These are phyloP conservation scores for Astrocystis sublimbata DNA, from an alignment of 495 filamentous ascomycete genomes.

Conservation along the genomic window DNA sequence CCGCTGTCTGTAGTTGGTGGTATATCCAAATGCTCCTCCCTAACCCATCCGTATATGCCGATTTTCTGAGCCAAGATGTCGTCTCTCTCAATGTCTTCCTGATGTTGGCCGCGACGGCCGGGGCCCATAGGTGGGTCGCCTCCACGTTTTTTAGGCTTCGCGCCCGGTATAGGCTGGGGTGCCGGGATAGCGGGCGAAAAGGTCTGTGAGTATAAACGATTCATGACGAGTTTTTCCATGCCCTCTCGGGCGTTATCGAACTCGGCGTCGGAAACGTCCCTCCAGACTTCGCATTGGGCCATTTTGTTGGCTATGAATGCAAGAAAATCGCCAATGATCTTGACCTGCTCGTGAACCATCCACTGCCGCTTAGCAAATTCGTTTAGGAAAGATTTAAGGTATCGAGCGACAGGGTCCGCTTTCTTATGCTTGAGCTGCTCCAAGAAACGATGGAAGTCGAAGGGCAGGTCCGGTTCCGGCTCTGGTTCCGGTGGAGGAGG, in stretches of 20 bases:
- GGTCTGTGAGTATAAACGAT: slow-evolving; percentile 91
- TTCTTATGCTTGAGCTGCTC: slow-evolving; percentile 94
- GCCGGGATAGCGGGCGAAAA: slow-evolving; percentile 92
- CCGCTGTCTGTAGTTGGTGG: slow-evolving; percentile 80
- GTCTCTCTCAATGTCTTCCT: slow-evolving; percentile 97
- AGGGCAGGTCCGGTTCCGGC: slow-evolving; percentile 84
- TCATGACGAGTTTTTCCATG: slow-evolving; percentile 99
- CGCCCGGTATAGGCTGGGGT: slow-evolving; percentile 69
- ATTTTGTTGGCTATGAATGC: slow-evolving; percentile 99
- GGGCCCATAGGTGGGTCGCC: slow-evolving; percentile 72
- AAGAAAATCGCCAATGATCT: slow-evolving; percentile 95
- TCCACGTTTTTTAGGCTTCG: slow-evolving; percentile 67
- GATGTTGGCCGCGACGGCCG: slow-evolving; percentile 88
- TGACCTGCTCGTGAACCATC: slow-evolving; percentile 99
- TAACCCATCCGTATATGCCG: slow-evolving; percentile 92
- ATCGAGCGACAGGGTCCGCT: slow-evolving; percentile 93
- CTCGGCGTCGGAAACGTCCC: slow-evolving; percentile 90
- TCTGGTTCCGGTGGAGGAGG: slow-evolving; percentile 82
- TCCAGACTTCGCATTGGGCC: slow-evolving; percentile 97
- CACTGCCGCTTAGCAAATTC: slow-evolving; percentile 98
- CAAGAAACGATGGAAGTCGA: slow-evolving; percentile 97
- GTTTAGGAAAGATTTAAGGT: slow-evolving; percentile 86
- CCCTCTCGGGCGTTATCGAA: slow-evolving; percentile 98
- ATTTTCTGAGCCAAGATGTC: slow-evolving; percentile 95
- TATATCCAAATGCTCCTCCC: slow-evolving; percentile 93